Conservation (phyloP, 2,329 filamentous ascomycete genomes). For the Eutypa lata region DNA sequence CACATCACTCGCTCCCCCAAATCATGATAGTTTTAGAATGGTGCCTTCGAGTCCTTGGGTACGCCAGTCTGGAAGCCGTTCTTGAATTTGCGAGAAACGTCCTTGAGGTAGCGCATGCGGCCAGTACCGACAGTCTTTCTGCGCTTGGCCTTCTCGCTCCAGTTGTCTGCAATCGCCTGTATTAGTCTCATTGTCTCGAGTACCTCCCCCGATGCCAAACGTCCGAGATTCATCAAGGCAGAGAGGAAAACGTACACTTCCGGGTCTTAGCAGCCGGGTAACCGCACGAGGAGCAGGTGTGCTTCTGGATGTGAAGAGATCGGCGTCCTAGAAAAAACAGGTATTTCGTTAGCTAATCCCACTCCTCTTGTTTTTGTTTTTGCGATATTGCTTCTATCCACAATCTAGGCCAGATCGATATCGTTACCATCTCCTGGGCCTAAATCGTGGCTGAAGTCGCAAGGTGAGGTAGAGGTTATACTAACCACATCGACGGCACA, state of each 20-base stretch:
- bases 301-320: constrained; percentile 99
- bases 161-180: constrained; percentile 73
- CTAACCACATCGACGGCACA: constrained; percentile 98
- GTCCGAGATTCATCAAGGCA: constrained; percentile 35
- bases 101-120: constrained; percentile 93
- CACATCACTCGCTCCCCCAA: constrained; percentile 16
- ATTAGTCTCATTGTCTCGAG: constrained; percentile 1
- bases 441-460: constrained; percentile 3
- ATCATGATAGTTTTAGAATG: constrained; percentile 30
- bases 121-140: constrained; percentile 99
- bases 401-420: background rate
- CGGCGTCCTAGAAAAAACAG: constrained; percentile 66
- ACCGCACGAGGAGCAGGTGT: constrained; percentile 92
- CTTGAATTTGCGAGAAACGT: constrained; percentile 87
- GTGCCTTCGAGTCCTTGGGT: constrained; percentile 70
- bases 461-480: constrained; percentile 29
- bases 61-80: constrained; percentile 94
- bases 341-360: constrained; percentile 20
- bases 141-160: constrained; percentile 99
- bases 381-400: constrained; percentile 1
- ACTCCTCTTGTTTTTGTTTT: constrained; percentile 4
- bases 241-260: constrained; percentile 76
- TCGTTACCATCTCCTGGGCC: constrained; percentile 1
- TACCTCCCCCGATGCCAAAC: background rate
- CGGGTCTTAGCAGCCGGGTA: constrained; percentile 96